Percentiles rank a stretch among this genome's conserved stretches.
phyloP scores from a whole-genome alignment of 2,329 filamentous ascomycete species.

The Microdochium trichocladiopsis region DNA sequence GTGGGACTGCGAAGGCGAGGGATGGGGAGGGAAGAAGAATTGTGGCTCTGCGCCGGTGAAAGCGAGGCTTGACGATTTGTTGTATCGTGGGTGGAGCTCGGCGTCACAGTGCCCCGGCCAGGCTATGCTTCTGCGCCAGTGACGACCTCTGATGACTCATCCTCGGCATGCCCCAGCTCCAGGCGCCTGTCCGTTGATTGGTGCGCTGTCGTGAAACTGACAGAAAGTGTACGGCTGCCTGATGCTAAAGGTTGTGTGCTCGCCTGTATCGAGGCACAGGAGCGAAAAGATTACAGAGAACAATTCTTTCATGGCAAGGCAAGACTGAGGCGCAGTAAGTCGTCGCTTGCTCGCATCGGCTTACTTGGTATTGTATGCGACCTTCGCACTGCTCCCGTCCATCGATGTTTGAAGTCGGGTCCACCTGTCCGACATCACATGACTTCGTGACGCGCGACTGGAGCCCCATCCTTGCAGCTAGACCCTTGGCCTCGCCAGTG shows the following conservation, averaged over 20 bases:
- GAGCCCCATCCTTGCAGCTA: neutral
- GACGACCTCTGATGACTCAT: neutral
- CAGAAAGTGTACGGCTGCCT: no score
- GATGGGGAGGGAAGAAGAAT: neutral
- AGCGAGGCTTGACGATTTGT: neutral
- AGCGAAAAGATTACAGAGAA: no score
- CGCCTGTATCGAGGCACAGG: no score
- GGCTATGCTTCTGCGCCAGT: no score
- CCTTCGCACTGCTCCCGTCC: no score
- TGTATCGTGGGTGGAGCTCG: neutral
- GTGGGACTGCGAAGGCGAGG: neutral
- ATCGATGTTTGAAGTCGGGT: no score
- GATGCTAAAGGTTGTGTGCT: no score
- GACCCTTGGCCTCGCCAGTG: neutral
- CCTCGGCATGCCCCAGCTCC: neutral
- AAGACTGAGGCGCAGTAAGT: no score
- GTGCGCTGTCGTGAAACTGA: neutral
- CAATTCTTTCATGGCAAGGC: no score
- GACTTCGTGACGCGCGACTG: neutral
- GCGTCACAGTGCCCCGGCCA: neutral
- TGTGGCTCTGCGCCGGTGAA: neutral
- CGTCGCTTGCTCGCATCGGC: no score
- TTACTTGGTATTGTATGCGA: no score
- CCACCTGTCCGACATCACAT: no score
- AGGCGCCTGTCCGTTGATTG: neutral